A percentile compares a stretch with the other conserved stretches of the same genome.
phyloP scores from a whole-genome alignment of 345 rosid species.

The Ceriops zippeliana region DNA sequence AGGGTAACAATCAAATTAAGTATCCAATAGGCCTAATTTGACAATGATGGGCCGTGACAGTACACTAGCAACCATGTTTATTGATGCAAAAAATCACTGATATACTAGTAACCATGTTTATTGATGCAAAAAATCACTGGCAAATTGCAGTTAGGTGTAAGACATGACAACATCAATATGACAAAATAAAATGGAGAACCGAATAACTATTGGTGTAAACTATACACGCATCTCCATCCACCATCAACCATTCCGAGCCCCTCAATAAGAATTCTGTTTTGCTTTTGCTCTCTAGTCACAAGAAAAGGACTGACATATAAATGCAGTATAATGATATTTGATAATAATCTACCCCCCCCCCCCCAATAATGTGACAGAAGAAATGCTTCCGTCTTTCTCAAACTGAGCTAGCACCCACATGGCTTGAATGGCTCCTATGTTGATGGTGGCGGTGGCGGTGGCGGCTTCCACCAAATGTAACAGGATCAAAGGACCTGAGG shows the following conservation, averaged over 20 bases:
- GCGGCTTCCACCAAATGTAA: slow-evolving; percentile 61
- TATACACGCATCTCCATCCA: slow-evolving; percentile 41
- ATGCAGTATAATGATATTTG: neutral
- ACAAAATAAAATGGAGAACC: slow-evolving; percentile 15
- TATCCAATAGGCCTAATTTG: too few relatives aligned
- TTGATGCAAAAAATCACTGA: too few relatives aligned
- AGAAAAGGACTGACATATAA: slow-evolving; percentile 14
- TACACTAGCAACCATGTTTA: too few relatives aligned
- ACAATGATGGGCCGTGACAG: too few relatives aligned
- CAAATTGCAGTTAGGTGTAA: slow-evolving; percentile 26
- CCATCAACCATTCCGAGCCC: slow-evolving; percentile 8
- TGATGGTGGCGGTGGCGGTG: slow-evolving; percentile 12
- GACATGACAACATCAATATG: slow-evolving; percentile 15
- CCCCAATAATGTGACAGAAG: neutral
- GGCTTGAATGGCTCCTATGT: slow-evolving; percentile 29
- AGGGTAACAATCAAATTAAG: too few relatives aligned
- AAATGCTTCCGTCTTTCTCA: slow-evolving; percentile 9
- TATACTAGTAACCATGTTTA: slow-evolving; percentile 13
- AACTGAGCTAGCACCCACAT: slow-evolving; percentile 8
- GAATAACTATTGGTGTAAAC: slow-evolving; percentile 19
- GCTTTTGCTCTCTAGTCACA: slow-evolving; percentile 36
- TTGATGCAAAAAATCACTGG: slow-evolving; percentile 26
- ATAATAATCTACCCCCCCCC: neutral
- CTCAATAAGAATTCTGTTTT: slow-evolving; percentile 25
- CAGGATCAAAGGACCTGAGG: slow-evolving; percentile 63